These are phyloP conservation scores for Fusarium torulosum DNA, from an alignment of 2,329 filamentous ascomycete species.

Conservation along the genomic window DNA sequence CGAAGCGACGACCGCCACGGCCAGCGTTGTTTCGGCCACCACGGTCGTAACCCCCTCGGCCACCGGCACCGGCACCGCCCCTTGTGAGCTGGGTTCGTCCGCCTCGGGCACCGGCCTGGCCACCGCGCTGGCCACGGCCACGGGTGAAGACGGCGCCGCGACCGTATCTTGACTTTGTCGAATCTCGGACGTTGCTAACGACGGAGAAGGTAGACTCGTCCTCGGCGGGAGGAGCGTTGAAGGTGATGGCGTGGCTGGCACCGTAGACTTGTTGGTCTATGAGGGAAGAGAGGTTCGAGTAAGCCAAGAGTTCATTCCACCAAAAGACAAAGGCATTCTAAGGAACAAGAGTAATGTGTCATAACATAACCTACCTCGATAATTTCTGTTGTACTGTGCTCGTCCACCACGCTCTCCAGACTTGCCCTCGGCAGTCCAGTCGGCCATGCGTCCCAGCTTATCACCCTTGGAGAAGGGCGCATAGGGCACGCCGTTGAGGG, in stretches of 20 bases:
- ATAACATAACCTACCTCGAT: slow-evolving; percentile 75
- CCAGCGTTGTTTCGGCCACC: slow-evolving; percentile 77
- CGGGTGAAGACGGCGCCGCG: slow-evolving; percentile 92
- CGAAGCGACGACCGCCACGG: slow-evolving; percentile 86
- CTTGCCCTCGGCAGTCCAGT: slow-evolving; percentile 95
- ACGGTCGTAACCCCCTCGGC: slow-evolving; percentile 73
- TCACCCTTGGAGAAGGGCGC: slow-evolving; percentile 98
- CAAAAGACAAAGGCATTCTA: neutral
- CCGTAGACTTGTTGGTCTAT: slow-evolving; percentile 97
- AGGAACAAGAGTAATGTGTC: neutral
- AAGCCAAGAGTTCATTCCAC: slow-evolving; percentile 15
- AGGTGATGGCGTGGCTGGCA: slow-evolving; percentile 85
- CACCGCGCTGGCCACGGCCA: slow-evolving; percentile 81
- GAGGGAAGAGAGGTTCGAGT: slow-evolving; percentile 12
- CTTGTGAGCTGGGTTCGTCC: slow-evolving; percentile 76
- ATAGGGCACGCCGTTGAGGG: slow-evolving; percentile 93
- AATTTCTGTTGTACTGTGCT: slow-evolving; percentile 92
- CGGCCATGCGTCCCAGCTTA: slow-evolving; percentile 98
- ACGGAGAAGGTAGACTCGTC: slow-evolving; percentile 98
- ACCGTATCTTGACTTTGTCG: slow-evolving; percentile 86
- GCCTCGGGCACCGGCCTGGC: slow-evolving; percentile 73
- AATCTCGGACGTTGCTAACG: slow-evolving; percentile 93
- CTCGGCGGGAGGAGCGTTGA: slow-evolving; percentile 91
- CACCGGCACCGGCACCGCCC: slow-evolving; percentile 71
- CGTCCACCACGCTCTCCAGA: slow-evolving; percentile 83